Evolutionary conservation across 768 basidiomycete genomes (phyloP).

Genomic region (Tremella mesenterica): DNA sequence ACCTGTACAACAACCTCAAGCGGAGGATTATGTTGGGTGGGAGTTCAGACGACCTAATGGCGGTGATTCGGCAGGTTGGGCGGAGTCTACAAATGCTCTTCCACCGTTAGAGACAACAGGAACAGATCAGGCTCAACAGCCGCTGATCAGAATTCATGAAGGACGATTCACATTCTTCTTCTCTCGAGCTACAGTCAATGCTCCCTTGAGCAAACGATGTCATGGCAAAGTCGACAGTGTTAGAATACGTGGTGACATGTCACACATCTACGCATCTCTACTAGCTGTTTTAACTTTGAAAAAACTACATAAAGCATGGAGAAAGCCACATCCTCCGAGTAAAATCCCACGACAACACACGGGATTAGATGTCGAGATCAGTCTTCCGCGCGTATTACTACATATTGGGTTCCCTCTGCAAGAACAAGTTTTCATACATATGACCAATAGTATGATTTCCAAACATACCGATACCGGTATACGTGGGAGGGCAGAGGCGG

Average conservation of each 20-base stretch:
- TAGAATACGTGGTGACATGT: conserved; percentile 45
- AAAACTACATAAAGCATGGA: conserved; percentile 44
- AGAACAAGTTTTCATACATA: conserved; percentile 41
- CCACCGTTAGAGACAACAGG: conserved; percentile 24
- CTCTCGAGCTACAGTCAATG: not conserved
- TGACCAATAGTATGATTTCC: conserved; percentile 5
- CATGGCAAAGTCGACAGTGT: conserved; percentile 9
- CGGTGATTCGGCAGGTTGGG: not conserved
- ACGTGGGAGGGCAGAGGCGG: conserved; percentile 46
- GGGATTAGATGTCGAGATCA: conserved; percentile 41
- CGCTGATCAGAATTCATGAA: conserved; percentile 14
- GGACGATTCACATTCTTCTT: not conserved
- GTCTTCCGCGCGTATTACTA: conserved; percentile 21
- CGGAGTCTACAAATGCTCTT: conserved; percentile 17
- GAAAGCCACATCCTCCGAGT: conserved; percentile 18
- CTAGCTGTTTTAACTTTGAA: conserved; percentile 55
- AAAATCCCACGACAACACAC: conserved; percentile 19
- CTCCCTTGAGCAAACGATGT: not conserved
- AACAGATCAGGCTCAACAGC: conserved; percentile 25
- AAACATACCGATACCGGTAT: conserved; percentile 36
- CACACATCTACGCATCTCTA: conserved; percentile 61
- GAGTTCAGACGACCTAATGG: conserved; percentile 10
- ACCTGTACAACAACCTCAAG: conserved; percentile 2
- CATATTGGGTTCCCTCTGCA: conserved; percentile 44
- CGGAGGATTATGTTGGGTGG: conserved; percentile 23